Conservation (phyloP, 768 basidiomycete species). For the Podaxis sp. region DNA sequence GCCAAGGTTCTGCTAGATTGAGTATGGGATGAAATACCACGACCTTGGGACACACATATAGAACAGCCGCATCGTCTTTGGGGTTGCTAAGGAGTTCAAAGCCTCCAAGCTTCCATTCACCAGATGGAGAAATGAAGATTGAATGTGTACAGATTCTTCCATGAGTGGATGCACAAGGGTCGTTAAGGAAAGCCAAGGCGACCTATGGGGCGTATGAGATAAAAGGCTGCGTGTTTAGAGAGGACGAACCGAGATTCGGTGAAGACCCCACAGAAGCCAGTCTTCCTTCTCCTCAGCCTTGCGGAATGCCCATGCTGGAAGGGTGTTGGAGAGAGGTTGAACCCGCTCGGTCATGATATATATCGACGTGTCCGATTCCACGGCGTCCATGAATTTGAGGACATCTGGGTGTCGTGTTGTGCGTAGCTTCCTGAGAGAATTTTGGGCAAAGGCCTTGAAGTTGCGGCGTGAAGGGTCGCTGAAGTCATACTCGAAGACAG, state of each 20-base stretch:
- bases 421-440: slow-evolving; percentile 86
- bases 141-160: slow-evolving; percentile 74
- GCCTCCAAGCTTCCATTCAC: slow-evolving; percentile 96
- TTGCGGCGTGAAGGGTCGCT: slow-evolving; percentile 58
- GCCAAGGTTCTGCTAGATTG: slow-evolving; percentile 59
- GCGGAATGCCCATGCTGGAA: slow-evolving; percentile 65
- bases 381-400: slow-evolving; percentile 91
- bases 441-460: slow-evolving; percentile 76
- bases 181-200: slow-evolving; percentile 88
- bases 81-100: slow-evolving; percentile 88
- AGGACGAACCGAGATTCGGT: slow-evolving; percentile 77
- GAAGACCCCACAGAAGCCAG: slow-evolving; percentile 93
- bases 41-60: slow-evolving; percentile 63
- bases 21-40: background rate
- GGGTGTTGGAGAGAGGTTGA: slow-evolving; percentile 61
- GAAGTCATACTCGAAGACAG: slow-evolving; percentile 91
- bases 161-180: slow-evolving; percentile 78
- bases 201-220: slow-evolving; percentile 47
- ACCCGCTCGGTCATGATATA: slow-evolving; percentile 97
- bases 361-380: slow-evolving; percentile 84
- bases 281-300: slow-evolving; percentile 72
- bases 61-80: slow-evolving; percentile 72
- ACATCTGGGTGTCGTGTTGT: slow-evolving; percentile 95
- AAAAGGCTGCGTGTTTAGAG: background rate
- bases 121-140: slow-evolving; percentile 88